Evolutionary conservation across 2,329 filamentous ascomycete genomes (phyloP), one percentile per base, ranked within the genome.

Genomic region (Penicillium frequentans): DNA sequence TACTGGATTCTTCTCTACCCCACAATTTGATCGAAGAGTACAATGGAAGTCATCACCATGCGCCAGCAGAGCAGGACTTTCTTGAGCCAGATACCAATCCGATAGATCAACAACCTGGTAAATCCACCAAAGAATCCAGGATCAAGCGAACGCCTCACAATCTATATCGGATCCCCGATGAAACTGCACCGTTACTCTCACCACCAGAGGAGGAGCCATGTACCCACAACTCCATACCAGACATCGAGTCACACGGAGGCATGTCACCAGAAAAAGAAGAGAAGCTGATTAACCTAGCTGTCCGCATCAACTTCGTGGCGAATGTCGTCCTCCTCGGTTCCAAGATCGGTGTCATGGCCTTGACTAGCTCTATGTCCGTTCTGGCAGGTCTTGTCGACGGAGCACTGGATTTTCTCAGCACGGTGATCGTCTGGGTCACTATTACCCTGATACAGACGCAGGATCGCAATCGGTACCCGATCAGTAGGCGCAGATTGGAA

Each of bases 1-100:
- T 98, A 55, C 83, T 98, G 59, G 92, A 96, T 75, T 96, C 91
- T 9, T 93, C 91, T 29, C 84, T 96, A n/a, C 93, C 93, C 2
- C 93, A 96, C 70, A 88, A 93, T 67, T 81, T 98, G 45, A 86
- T 98, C 56, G 93, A 96, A 70, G 93, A 97, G 74, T 97, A 96
- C 74, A 56, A 59, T 14, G 61, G 51, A n/a, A 53, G 56, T 29
- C 55, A 55, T 6, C 87, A 65, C 10, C 59, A 57, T 23, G 42
- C 52, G 23, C 51, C 48, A n/a, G 23, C n/a, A 26, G 16, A 37
- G 14, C 11, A 7, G 8, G 14, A 16, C 13, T 14, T 13, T 29
- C n/a, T 14, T 13, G n/a, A 19, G 14, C 23, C n/a, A 42, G 48
- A 48, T 4, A 10, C 23, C 19, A 24, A 31, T 21, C 26, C 26